These are phyloP conservation scores for Rhynchosporium graminicola DNA, from an alignment of 2,329 filamentous ascomycete genomes.

Conservation along the genomic window DNA sequence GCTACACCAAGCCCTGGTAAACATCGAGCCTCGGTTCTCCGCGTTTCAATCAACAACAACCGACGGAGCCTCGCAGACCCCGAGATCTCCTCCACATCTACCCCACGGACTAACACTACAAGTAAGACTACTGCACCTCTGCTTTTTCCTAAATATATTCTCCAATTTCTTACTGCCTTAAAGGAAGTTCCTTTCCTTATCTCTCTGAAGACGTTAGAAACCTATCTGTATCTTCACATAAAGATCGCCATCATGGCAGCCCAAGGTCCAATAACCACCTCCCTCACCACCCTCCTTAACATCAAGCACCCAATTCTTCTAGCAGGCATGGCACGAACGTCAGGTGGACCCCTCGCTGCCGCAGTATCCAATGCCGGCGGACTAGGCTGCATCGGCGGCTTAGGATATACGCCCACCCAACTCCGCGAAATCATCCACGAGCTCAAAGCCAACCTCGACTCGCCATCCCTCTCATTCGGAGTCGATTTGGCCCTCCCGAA, in stretches of 20 bases:
- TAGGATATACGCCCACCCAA: conserved; percentile 72
- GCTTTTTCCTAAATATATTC: background rate
- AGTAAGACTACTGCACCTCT: conserved; percentile 10
- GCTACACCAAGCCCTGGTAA: background rate
- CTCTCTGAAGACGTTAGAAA: background rate
- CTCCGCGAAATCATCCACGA: conserved; percentile 81
- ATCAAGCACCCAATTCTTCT: conserved; percentile 90
- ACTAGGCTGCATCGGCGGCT: conserved; percentile 71
- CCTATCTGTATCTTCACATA: background rate
- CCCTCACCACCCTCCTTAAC: conserved; percentile 74
- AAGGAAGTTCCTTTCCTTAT: background rate
- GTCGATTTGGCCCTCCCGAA: conserved; percentile 91
- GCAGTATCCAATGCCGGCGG: conserved; percentile 80
- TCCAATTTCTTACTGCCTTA: background rate
- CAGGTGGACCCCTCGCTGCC: conserved; percentile 75
- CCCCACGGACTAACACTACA: conserved; percentile 7
- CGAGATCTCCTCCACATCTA: background rate
- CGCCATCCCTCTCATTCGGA: conserved; percentile 77
- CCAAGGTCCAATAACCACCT: conserved; percentile 61
- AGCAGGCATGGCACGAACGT: conserved; percentile 90
- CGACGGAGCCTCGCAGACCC: conserved; percentile 9
- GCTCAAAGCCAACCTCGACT: conserved; percentile 72
- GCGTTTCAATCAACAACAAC: conserved; percentile 8
- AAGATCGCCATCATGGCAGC: conserved; percentile 21
- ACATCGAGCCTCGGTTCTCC: conserved; percentile 6